A percentile compares a stretch with the other conserved stretches of the same genome.
phyloP scores from a whole-genome alignment of 208 protist species.

The Blastocrithidia nonstop region DNA sequence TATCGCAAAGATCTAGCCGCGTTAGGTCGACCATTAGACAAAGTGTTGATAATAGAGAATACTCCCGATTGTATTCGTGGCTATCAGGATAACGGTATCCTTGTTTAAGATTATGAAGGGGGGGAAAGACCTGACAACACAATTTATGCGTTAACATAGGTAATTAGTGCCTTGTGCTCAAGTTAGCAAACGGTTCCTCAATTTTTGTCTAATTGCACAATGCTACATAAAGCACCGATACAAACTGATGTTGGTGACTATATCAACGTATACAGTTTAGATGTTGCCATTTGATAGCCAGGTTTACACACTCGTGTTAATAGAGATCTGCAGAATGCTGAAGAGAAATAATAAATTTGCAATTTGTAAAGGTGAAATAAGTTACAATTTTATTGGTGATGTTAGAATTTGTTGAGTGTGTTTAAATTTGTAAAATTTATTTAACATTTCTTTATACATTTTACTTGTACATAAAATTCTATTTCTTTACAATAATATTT shows the following conservation, averaged over 20 bases:
- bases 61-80: constrained; percentile 81
- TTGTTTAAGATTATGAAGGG: constrained; percentile 86
- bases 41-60: constrained; percentile 86
- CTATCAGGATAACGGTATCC: constrained; percentile 73
- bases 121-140: constrained; percentile 77
- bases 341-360: neutral
- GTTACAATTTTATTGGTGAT: neutral
- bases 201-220: constrained; percentile 61
- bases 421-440: too few relatives aligned
- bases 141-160: constrained; percentile 65
- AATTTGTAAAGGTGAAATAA: neutral
- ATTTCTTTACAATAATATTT: too few relatives aligned
- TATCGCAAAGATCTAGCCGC: constrained; percentile 85
- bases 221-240: constrained; percentile 52
- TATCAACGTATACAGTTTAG: constrained; percentile 78
- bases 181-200: constrained; percentile 77
- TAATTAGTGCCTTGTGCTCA: constrained; percentile 59
- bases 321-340: constrained; percentile 31
- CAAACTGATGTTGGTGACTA: constrained; percentile 85
- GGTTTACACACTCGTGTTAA: constrained; percentile 65
- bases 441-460: too few relatives aligned
- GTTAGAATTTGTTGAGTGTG: neutral
- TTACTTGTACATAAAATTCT: too few relatives aligned
- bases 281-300: constrained; percentile 64
- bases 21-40: constrained; percentile 73